These are phyloP conservation scores for Calocybe cyanea DNA, from an alignment of 768 basidiomycete species.

Conservation along the genomic window DNA sequence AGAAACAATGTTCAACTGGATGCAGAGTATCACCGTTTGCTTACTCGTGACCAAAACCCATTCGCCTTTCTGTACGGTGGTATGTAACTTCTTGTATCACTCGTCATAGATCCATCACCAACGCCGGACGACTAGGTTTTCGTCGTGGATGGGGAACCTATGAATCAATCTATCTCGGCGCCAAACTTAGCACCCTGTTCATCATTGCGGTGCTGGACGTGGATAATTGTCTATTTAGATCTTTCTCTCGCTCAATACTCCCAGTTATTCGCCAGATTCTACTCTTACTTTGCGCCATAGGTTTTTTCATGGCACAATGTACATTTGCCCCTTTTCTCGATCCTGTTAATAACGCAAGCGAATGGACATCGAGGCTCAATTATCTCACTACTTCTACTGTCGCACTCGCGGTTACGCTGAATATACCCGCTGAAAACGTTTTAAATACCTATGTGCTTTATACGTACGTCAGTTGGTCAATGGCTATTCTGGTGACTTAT, in stretches of 20 bases:
- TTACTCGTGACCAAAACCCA: slow-evolving; percentile 61
- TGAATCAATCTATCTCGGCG: slow-evolving; percentile 59
- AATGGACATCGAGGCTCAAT: slow-evolving; percentile 69
- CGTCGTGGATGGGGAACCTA: slow-evolving; percentile 69
- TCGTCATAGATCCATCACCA: slow-evolving; percentile 5
- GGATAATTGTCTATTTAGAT: slow-evolving; percentile 71
- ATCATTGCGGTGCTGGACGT: slow-evolving; percentile 64
- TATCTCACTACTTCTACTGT: slow-evolving; percentile 64
- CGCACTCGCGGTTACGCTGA: slow-evolving; percentile 58
- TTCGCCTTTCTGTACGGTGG: slow-evolving; percentile 70
- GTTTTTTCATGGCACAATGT: slow-evolving; percentile 63
- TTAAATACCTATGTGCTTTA: slow-evolving; percentile 66
- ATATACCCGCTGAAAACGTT: slow-evolving; percentile 50
- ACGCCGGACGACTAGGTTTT: slow-evolving; percentile 43
- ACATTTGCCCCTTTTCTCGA: slow-evolving; percentile 60
- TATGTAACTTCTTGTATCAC: slow-evolving; percentile 24
- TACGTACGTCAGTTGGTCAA: slow-evolving; percentile 41
- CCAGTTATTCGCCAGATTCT: slow-evolving; percentile 57
- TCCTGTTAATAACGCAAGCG: slow-evolving; percentile 70
- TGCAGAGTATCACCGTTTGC: slow-evolving; percentile 64
- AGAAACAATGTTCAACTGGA: slow-evolving; percentile 57
- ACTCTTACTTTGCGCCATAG: slow-evolving; percentile 51
- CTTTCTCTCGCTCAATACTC: slow-evolving; percentile 44
- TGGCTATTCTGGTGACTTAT: slow-evolving; percentile 4
- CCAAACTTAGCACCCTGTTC: slow-evolving; percentile 65